Percentiles rank a stretch among this genome's conserved stretches.
Evolutionary conservation across 2,329 filamentous ascomycete species (phyloP).

Genomic region (Fusarium pseudograminearum): DNA sequence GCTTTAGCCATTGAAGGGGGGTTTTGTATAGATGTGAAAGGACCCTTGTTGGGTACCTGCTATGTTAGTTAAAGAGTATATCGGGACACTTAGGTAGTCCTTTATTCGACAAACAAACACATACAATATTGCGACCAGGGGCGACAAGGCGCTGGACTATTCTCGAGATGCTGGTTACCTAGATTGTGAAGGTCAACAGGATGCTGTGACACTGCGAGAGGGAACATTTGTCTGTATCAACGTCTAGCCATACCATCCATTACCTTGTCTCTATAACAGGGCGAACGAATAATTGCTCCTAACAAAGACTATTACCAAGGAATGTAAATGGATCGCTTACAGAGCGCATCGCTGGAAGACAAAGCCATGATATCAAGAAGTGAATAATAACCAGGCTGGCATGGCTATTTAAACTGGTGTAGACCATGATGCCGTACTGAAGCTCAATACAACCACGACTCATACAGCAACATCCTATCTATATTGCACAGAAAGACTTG

Average conservation of each 20-base stretch:
- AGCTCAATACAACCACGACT: no score
- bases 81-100: not conserved
- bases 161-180: not conserved
- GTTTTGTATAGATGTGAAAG: not conserved
- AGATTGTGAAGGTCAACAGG: not conserved
- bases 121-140: not conserved
- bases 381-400: not conserved
- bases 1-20: not conserved
- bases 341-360: no score
- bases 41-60: not conserved
- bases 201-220: not conserved
- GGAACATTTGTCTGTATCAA: not conserved
- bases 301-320: not conserved
- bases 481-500: not conserved
- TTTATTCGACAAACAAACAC: not conserved
- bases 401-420: not conserved
- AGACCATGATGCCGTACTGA: not conserved
- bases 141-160: not conserved
- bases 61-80: not conserved
- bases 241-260: not conserved
- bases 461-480: not conserved
- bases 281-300: not conserved
- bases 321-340: not conserved
- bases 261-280: not conserved
- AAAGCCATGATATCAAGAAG: not conserved